A percentile compares a stretch with the other conserved stretches of the same genome.
These are phyloP conservation scores for Starmerella riodocensis DNA, from an alignment of 805 yeast species.

Conservation along the genomic window DNA sequence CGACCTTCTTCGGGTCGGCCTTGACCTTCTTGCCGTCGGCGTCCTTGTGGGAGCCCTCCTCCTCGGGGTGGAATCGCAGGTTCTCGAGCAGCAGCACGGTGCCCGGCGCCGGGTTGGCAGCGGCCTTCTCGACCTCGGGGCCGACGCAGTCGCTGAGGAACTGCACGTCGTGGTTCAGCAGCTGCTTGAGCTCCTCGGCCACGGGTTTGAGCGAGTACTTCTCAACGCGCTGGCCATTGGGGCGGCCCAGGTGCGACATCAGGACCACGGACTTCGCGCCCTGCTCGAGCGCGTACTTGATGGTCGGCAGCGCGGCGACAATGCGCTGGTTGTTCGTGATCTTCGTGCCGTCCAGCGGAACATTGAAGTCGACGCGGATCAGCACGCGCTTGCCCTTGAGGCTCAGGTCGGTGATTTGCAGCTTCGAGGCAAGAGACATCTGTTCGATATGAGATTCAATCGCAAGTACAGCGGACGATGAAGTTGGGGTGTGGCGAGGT, in stretches of 20 bases:
- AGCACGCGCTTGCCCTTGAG: slow-evolving; percentile 88
- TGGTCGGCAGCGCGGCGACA: slow-evolving; percentile 98
- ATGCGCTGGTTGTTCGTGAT: slow-evolving; percentile 99
- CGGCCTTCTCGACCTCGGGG: slow-evolving; percentile 68
- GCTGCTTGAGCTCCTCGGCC: slow-evolving; percentile 70
- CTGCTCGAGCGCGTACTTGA: slow-evolving; percentile 82
- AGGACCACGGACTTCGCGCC: slow-evolving; percentile 80
- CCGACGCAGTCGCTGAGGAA: slow-evolving; percentile 93
- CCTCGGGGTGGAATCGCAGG: slow-evolving; percentile 95
- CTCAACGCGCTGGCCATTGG: slow-evolving; percentile 79
- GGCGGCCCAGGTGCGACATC: slow-evolving; percentile 98
- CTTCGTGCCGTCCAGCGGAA: slow-evolving; percentile 73
- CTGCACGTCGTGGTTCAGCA: slow-evolving; percentile 59
- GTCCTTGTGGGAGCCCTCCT: slow-evolving; percentile 75
- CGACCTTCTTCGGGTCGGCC: slow-evolving; percentile 70
- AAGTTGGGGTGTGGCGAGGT: too few species aligned
- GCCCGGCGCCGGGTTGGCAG: slow-evolving; percentile 61
- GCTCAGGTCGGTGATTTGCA: slow-evolving; percentile 82
- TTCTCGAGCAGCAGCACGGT: slow-evolving; percentile 85
- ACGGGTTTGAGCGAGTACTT: slow-evolving; percentile 92
- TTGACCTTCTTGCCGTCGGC: slow-evolving; percentile 87
- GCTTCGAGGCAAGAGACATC: slow-evolving; percentile 89
- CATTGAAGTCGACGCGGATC: slow-evolving; percentile 70
- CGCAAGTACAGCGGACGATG: too few species aligned
- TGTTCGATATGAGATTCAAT: slow-evolving; percentile 5